Percentiles rank a stretch among this genome's conserved stretches.
phyloP scores from a whole-genome alignment of 2,329 filamentous ascomycete species.

The Pseudogymnoascus sp. region DNA sequence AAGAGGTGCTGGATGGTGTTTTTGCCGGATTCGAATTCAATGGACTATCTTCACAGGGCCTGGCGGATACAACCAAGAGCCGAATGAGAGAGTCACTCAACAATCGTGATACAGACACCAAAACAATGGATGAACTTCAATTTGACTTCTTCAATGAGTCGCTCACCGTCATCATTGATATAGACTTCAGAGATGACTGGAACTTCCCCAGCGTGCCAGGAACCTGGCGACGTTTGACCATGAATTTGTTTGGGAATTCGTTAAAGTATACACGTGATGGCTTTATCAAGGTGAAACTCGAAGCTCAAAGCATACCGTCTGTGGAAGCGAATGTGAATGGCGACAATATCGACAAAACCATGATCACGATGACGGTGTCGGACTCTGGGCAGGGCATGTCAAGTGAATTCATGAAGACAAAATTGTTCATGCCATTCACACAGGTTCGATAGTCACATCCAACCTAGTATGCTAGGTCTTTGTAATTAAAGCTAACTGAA shows the following conservation, averaged over 20 bases:
- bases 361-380: constrained; percentile 37
- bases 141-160: constrained; percentile 21
- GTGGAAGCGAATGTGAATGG: not conserved
- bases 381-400: constrained; percentile 60
- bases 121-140: constrained; percentile 18
- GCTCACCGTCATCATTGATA: constrained; percentile 39
- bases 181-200: constrained; percentile 30
- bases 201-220: constrained; percentile 23
- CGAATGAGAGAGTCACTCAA: not conserved
- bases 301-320: not conserved
- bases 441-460: constrained; percentile 30
- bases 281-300: constrained; percentile 37
- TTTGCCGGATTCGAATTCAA: constrained; percentile 30
- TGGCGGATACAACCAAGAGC: constrained; percentile 21
- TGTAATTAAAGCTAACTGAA: not conserved
- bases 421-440: constrained; percentile 52
- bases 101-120: not conserved
- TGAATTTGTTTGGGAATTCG: constrained; percentile 55
- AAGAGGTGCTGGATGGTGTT: constrained; percentile 32
- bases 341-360: not conserved
- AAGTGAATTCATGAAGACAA: constrained; percentile 48
- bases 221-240: constrained; percentile 36
- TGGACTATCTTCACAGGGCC: constrained; percentile 20
- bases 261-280: constrained; percentile 52
- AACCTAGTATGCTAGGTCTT: not conserved